Conservation (phyloP, 192 early-diverging fungal species). For the Linnemannia elongata region DNA sequence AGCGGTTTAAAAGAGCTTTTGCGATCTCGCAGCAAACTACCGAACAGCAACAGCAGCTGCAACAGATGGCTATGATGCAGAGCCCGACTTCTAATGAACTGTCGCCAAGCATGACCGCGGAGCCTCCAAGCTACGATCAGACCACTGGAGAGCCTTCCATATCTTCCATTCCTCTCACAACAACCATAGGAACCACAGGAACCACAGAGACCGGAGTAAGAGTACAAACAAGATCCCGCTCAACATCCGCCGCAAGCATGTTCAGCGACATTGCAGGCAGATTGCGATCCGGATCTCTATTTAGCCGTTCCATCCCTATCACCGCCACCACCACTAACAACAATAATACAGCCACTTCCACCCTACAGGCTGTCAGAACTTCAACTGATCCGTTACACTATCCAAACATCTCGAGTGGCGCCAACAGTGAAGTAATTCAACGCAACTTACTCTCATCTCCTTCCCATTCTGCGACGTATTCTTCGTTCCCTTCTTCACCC, state of each 20-base stretch:
- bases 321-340: not conserved
- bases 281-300: slow-evolving; percentile 33
- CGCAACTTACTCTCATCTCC: not conserved
- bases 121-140: not conserved
- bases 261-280: slow-evolving; percentile 47
- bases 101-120: not conserved
- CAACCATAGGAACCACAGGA: not conserved
- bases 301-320: slow-evolving; percentile 11
- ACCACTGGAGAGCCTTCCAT: not conserved
- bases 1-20: slow-evolving; percentile 41
- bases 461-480: not conserved
- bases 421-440: not conserved
- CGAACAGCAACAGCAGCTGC: slow-evolving; percentile 8
- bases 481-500: not conserved
- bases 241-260: slow-evolving; percentile 40
- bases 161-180: not conserved
- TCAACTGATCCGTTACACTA: not conserved
- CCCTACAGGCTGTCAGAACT: not conserved
- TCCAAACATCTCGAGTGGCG: not conserved
- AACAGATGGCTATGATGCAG: not conserved
- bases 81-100: not conserved
- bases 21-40: slow-evolving; percentile 21
- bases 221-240: slow-evolving; percentile 22
- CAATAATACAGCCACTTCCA: not conserved
- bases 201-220: not conserved